Evolutionary conservation across 1,284 basidiomycete species (phyloP), one percentile per base, ranked within the genome.

Genomic region (Leccinum subfulvum): DNA sequence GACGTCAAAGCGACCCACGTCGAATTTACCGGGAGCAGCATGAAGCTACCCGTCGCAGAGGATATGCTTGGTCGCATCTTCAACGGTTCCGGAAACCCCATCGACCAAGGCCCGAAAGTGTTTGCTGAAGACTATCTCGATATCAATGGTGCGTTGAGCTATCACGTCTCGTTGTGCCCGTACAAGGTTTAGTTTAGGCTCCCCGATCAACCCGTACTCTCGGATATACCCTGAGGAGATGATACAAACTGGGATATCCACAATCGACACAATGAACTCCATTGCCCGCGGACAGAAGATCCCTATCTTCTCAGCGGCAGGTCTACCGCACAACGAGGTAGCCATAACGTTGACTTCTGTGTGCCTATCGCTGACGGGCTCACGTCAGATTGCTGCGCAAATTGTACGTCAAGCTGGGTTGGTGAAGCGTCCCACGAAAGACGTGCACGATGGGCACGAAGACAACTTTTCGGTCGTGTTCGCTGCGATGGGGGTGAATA

Each of bases 401-500:
- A 99, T 99, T 75, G 98, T 98, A 82, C 94, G 97, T 76, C 97
- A 99, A 82, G 95, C 97, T 47, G 97, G 97, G 69, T 83, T 99
- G 63, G 97, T 99, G 72, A 95, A 96, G 79, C 84, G 90, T 53
- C 95, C 96, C 10, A 94, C 91, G 62, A 98, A 99, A 80, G 95
- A 94, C 71, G 95, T 98, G 26, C 95, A 97, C 75, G 97, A 99
- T 77, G 97, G 95, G 57, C 97, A 99, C 80, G 97, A 98, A 83
- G 97, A 99, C 82, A 99, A 99, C 80, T 99, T 99, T 85, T 97
- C 94, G 59, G 97, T 99, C 73, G 97, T 99, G 60, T 99, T 99
- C 76, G 97, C 95, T 60, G 97, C 97, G 52, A 99, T 99, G 97
- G 97, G 97, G 88, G 97, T 97, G 72, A 99, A 99, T 83, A 97